Base-by-base conservation (phyloP, 345 rosid genomes). In the Hibiscus syriacus region DNA sequence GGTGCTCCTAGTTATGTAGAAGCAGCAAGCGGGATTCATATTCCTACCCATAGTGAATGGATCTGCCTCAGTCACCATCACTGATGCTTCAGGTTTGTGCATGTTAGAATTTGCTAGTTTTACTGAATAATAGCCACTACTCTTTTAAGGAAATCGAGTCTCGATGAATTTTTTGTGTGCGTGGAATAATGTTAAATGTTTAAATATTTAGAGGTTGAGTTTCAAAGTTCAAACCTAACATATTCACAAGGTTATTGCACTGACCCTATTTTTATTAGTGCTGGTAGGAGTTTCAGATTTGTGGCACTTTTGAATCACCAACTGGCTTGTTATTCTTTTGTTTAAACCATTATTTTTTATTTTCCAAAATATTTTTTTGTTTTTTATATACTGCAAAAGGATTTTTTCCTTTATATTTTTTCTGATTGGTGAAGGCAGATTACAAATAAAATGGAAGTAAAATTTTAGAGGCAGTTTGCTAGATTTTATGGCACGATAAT, bases 41-140 rank as follows among this genome's bases (percentile, higher is more conserved):
- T n/a, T n/a, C n/a, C n/a, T n/a, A n/a, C n/a, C n/a, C n/a, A n/a
- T n/a, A n/a, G n/a, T n/a, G n/a, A n/a, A n/a, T 93, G 79, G 98
- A 93, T 83, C 73, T 93, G 81, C 97, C 98, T 67, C 85, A 85
- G 71, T 84, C 94, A 43, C 84, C 97, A 30, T 84, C 97, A 23
- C 70, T 87, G 80, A 82, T 93, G 98, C 97, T 86, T 83, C 98
- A 93, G 94, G 98, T 93, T 14, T 67, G 36, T 54, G 25, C 29
- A 4, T 32, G 25, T 29, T 32, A 67, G 30, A 11, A 30, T 39
- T 39, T 73, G 26, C 23, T 4, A 55, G 2, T 30, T 68, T 53
- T 36, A 13, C 7, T 27, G 10, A 41, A 52, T 54, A 45, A 63
- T 55, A 29, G 30, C 39, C 27, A 45, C 41, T 58, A n/a, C 22